These are phyloP conservation scores for Leptographium radiaticola DNA, from an alignment of 2,329 filamentous ascomycete species.

Conservation along the genomic window DNA sequence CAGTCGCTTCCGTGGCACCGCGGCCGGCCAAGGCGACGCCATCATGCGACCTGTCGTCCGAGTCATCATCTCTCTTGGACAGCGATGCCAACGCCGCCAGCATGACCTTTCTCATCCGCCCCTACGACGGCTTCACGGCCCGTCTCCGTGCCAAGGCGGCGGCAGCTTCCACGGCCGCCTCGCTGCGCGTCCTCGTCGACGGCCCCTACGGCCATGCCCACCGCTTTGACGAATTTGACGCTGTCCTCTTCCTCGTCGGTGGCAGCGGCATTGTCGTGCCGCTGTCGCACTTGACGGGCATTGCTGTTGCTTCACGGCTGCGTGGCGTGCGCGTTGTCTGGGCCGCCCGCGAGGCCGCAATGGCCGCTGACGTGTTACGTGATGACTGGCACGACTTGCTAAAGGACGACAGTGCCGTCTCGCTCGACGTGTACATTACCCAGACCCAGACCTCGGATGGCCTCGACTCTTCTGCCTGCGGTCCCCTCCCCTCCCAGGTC, in stretches of 20 bases:
- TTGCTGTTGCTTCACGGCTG: neutral
- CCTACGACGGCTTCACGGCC: slow-evolving; percentile 11
- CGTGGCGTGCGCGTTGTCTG: slow-evolving; percentile 9
- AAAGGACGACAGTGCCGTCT: neutral
- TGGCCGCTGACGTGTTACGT: slow-evolving; percentile 6
- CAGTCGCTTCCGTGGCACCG: slow-evolving; percentile 20
- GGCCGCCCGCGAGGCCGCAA: slow-evolving; percentile 10
- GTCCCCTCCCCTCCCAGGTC: slow-evolving; percentile 9
- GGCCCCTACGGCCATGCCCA: slow-evolving; percentile 10
- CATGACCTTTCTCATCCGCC: slow-evolving; percentile 11
- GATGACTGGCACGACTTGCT: slow-evolving; percentile 3
- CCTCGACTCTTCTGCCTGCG: neutral
- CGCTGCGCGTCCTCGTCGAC: slow-evolving; percentile 9
- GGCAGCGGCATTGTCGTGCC: slow-evolving; percentile 12
- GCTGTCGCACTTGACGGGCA: slow-evolving; percentile 9
- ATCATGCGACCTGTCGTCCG: neutral
- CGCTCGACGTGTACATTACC: slow-evolving; percentile 9
- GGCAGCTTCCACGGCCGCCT: neutral
- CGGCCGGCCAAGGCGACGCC: neutral
- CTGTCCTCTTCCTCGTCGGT: slow-evolving; percentile 10
- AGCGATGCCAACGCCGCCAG: neutral
- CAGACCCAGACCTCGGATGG: neutral
- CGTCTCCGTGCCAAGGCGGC: slow-evolving; percentile 10
- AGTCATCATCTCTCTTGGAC: neutral
- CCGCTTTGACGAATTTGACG: slow-evolving; percentile 4